These are phyloP conservation scores for Agaricus blazei DNA, from an alignment of 768 basidiomycete genomes.

Conservation along the genomic window DNA sequence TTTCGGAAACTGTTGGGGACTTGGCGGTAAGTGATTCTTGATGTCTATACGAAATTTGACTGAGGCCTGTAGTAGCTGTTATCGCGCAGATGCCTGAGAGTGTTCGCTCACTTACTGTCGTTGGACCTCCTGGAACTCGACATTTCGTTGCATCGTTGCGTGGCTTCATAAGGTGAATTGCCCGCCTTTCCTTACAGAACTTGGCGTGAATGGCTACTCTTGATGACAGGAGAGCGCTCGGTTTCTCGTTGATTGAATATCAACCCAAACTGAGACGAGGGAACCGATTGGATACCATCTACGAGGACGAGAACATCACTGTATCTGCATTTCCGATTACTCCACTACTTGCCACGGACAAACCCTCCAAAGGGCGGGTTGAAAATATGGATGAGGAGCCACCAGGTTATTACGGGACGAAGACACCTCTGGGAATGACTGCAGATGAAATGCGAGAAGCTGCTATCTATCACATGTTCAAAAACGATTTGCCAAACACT, in stretches of 20 bases:
- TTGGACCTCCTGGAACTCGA: constrained; percentile 71
- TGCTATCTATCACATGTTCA: not conserved
- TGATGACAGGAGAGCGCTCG: not conserved
- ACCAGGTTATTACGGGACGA: not conserved
- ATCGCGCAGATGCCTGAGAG: constrained; percentile 79
- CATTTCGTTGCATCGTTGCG: constrained; percentile 74
- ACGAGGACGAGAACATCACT: not conserved
- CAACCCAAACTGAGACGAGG: not conserved
- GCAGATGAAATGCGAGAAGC: not conserved
- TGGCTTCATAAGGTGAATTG: constrained; percentile 40
- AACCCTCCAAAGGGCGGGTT: not conserved
- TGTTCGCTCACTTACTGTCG: constrained; percentile 52
- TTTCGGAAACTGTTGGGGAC: constrained; percentile 61
- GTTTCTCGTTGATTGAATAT: not conserved
- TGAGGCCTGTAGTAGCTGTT: constrained; percentile 40
- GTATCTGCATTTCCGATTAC: not conserved
- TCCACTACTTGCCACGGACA: not conserved
- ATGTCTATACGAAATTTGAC: constrained; percentile 20
- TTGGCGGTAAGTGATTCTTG: constrained; percentile 20
- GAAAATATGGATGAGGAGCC: no score
- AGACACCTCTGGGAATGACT: not conserved
- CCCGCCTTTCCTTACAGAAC: constrained; percentile 22
- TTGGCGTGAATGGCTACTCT: not conserved
- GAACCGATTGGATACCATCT: not conserved
- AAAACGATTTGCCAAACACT: constrained; percentile 12